Conservation (phyloP, 768 basidiomycete genomes). For the Sporobolomyces roseus region DNA sequence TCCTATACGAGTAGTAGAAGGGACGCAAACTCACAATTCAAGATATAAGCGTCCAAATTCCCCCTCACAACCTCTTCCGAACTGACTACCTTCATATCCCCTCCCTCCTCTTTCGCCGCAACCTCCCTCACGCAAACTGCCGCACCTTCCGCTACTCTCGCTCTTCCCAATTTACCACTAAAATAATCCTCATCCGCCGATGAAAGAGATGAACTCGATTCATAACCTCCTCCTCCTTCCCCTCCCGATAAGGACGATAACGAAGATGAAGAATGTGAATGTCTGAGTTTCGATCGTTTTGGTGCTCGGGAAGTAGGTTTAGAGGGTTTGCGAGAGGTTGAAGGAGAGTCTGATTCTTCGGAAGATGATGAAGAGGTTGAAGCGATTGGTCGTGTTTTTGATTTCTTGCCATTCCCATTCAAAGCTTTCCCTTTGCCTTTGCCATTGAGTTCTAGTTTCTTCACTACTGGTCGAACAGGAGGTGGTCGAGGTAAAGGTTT, state of each 20-base stretch:
- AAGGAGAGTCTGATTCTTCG: not conserved
- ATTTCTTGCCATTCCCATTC: not conserved
- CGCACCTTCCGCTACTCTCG: conserved; percentile 6
- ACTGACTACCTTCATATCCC: not conserved
- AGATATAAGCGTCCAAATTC: conserved; percentile 14
- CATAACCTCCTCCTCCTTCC: conserved; percentile 4
- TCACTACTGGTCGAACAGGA: not conserved
- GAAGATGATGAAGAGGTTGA: not conserved
- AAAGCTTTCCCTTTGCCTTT: not conserved
- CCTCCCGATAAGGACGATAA: not conserved
- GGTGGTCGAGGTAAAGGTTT: not conserved
- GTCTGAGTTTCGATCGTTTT: not conserved
- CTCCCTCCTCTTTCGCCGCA: not conserved
- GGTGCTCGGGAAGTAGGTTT: too few relatives aligned
- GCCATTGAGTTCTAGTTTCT: not conserved
- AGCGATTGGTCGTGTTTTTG: not conserved
- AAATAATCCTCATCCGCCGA: conserved; percentile 24
- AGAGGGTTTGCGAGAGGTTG: not conserved
- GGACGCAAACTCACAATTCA: conserved; percentile 5
- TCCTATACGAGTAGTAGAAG: not conserved
- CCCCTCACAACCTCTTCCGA: conserved; percentile 21
- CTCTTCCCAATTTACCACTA: not conserved
- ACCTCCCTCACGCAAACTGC: conserved; percentile 8
- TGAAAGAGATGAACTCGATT: not conserved
- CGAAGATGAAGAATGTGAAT: too few relatives aligned